phyloP scores from a whole-genome alignment of 495 filamentous ascomycete species.

The Staphylotrichum longicolle region DNA sequence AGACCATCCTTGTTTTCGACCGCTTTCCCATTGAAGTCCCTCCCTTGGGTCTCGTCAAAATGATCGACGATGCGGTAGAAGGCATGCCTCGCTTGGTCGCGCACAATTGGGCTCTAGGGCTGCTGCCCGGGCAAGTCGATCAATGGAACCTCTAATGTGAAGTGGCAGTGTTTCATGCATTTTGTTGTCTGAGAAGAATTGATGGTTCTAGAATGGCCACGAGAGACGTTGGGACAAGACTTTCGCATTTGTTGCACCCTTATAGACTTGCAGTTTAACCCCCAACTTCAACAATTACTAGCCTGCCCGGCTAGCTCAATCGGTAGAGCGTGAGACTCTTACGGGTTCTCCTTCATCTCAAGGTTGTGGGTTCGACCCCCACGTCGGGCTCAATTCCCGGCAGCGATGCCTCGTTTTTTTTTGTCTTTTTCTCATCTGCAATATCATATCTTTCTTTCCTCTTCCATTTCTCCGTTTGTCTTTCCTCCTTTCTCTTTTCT shows the following conservation, averaged over 20 bases:
- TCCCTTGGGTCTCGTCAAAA: neutral
- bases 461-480: neutral
- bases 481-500: too few species aligned
- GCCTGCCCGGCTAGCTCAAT: constrained; percentile 65
- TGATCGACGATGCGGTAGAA: constrained; percentile 14
- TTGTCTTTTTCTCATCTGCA: neutral
- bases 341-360: constrained; percentile 34
- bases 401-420: constrained; percentile 9
- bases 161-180: neutral
- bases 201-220: neutral
- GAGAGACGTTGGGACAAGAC: too few species aligned
- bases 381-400: constrained; percentile 15
- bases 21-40: neutral
- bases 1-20: neutral
- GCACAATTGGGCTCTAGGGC: neutral
- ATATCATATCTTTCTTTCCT: neutral
- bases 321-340: constrained; percentile 83
- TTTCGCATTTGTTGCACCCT: neutral
- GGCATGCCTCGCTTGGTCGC: constrained; percentile 1
- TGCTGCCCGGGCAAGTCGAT: constrained; percentile 3
- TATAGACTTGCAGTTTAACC: neutral
- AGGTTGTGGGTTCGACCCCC: neutral
- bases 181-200: neutral
- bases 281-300: neutral
- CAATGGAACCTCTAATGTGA: neutral